Evolutionary conservation across 768 basidiomycete genomes (phyloP).

Genomic region (Podaxis sp.): DNA sequence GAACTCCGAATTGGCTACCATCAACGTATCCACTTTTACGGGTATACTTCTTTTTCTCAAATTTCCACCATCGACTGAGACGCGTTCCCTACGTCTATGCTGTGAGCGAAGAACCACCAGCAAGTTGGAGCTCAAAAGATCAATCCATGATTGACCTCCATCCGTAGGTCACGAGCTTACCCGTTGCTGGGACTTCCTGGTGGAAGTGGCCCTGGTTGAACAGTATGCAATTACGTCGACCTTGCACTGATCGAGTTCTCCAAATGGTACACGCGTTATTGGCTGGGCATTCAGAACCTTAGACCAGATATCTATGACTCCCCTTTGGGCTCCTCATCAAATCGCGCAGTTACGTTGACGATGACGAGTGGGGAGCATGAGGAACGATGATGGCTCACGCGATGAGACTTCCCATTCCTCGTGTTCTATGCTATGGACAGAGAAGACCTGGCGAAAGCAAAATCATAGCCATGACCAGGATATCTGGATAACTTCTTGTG

Average conservation of each 20-base stretch:
- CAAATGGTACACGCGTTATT: not conserved
- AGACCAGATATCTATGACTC: not conserved
- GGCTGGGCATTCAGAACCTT: not conserved
- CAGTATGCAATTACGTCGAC: not conserved
- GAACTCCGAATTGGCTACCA: not conserved
- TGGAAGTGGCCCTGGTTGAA: not conserved
- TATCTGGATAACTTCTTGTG: not conserved
- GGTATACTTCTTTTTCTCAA: no score
- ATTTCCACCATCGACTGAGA: no score
- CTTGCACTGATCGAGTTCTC: not conserved
- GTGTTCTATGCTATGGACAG: not conserved
- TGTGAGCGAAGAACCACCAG: no score
- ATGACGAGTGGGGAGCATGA: not conserved
- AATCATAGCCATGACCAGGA: not conserved
- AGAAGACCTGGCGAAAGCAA: not conserved
- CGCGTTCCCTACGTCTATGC: no score
- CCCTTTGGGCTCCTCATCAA: not conserved
- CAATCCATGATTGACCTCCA: no score
- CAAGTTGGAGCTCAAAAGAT: no score
- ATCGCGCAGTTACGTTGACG: not conserved
- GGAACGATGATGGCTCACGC: not conserved
- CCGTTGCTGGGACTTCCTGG: not conserved
- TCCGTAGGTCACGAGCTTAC: no score
- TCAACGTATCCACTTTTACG: no score
- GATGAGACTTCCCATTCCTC: not conserved